Base-by-base conservation (phyloP, 1,139 yeast species). In the Chernovozyma aurita region DNA sequence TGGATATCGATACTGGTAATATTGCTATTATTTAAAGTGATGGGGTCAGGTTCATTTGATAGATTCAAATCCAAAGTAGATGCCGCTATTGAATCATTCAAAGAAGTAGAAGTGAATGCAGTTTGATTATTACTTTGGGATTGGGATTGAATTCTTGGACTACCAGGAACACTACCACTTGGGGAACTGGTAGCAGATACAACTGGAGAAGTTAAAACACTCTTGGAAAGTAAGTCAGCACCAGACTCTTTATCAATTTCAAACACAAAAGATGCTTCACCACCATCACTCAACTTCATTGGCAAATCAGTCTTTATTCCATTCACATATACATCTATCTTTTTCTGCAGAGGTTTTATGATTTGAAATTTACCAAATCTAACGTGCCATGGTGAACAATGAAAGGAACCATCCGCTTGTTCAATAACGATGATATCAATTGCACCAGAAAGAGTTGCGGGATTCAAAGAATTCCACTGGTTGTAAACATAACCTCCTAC, bases 381-480 rank as follows among this genome's bases (percentile, higher is more conserved):
- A 30, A 92, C 85, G 60, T 92, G 99, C 71, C 95, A 94, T 6
- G 99, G 98, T 6, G 97, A 87, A 50, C 97, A 90, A 41, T 86
- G 84, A 35, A 88, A 63, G 22, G 86, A 78, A 33, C 82, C 84
- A 55, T 84, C 81, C 13, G 85, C 85, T 53, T 86, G 95, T 60
- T 92, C 96, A n/a, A 94, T 84, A 7, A 90, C 98, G 32, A 92
- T 87, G 42, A 94, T 88, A 60, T 92, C 99, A 57, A 92, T 92
- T 24, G 98, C 98, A 3, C 99, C 99, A 24, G 95, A 83, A 20
- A 92, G 70, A 1, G 98, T 92, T 2, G 97, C 90, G 1, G 98
- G 98, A 52, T 92, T 92, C 50, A 92, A 79, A 25, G 97, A 87
- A 50, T 88, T 88, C 97, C 97, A 92, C 37, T 96, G 94, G 61